Evolutionary conservation across 2,329 filamentous ascomycete species (phyloP).

Genomic region (Fusarium sp.): DNA sequence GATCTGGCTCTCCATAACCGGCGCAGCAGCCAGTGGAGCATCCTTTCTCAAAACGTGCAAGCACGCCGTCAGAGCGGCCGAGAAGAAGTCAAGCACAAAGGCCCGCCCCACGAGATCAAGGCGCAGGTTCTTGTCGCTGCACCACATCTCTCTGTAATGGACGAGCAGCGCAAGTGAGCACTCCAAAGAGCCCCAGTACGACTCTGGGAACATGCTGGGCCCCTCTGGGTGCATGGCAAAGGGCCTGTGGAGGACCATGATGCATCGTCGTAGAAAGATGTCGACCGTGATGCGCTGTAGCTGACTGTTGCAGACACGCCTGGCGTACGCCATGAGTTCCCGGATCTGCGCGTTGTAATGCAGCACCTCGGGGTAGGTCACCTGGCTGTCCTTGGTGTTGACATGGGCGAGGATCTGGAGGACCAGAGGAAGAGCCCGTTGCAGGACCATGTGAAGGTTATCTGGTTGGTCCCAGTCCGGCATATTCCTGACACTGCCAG

Average conservation of each 20-base stretch:
- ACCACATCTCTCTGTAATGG: conserved; percentile 56
- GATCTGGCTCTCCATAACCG: conserved; percentile 49
- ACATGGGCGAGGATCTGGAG: conserved; percentile 52
- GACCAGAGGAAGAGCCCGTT: conserved; percentile 52
- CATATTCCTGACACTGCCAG: conserved; percentile 41
- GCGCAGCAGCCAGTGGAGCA: conserved; percentile 51
- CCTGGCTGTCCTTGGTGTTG: conserved; percentile 52
- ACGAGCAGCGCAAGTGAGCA: conserved; percentile 55
- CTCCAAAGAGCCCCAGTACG: conserved; percentile 57
- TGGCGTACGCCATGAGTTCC: conserved; percentile 52
- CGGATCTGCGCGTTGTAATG: conserved; percentile 53
- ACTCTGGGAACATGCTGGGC: conserved; percentile 53
- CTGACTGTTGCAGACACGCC: conserved; percentile 48
- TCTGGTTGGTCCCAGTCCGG: conserved; percentile 49
- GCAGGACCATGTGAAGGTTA: conserved; percentile 53
- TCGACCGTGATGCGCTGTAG: conserved; percentile 55
- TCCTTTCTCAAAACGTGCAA: conserved; percentile 55
- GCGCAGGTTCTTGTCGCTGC: conserved; percentile 44
- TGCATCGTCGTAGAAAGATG: conserved; percentile 54
- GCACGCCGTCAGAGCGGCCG: conserved; percentile 53
- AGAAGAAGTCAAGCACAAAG: conserved; percentile 57
- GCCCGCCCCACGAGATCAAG: conserved; percentile 53
- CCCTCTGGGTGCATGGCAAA: conserved; percentile 55
- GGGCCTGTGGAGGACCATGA: conserved; percentile 56
- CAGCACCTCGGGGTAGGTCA: conserved; percentile 54